Evolutionary conservation across 495 filamentous ascomycete genomes (phyloP), one percentile per base, ranked within the genome.

Genomic region (Aspergillus mulundensis): DNA sequence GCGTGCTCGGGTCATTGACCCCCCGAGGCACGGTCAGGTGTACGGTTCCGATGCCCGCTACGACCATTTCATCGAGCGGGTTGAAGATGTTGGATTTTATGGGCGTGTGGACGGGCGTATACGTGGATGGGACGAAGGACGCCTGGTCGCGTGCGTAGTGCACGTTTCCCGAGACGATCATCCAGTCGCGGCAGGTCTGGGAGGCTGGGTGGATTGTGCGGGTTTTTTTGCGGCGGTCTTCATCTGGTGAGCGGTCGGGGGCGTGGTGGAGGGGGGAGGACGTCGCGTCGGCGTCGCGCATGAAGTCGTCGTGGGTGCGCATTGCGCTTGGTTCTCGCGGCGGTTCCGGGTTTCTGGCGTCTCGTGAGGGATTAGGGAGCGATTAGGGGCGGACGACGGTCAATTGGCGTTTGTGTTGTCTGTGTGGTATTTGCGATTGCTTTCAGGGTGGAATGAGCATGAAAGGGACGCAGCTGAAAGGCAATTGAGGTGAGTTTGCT

Each of bases 71-170:
- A 18, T 64, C 61, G 45, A 48, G 53, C 16, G 61, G 62, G 39
- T 55, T 65, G 56, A 66, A 67, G 45, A 65, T 52, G 65, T 63
- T 65, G 51, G 57, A 54, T 18, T 54, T 36, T 16, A 70, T 50
- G 0, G 19, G 23, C 3, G 45, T 44, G 7, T 38, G 25, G 19
- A 66, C 58, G 18, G 61, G 61, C 3, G 58, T 61, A 59, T 70
- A 70, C 32, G 40, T 56, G 7, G 51, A 67, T 32, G 40, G 57
- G 5, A 48, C 60, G 61, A 70, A 70, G 5, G 45, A 51, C 50
- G 61, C 54, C 19, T 36, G 38, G 51, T 70, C 65, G 15, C 65
- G 63, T 39, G 67, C 67, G 58, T 70, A 70, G 59, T 70, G 67
- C 53, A 57, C 59, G 59, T 66, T 66, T 1, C 67, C 64, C 1